Conservation (phyloP, 73 alveolate species). For the Effrenium voratum region DNA sequence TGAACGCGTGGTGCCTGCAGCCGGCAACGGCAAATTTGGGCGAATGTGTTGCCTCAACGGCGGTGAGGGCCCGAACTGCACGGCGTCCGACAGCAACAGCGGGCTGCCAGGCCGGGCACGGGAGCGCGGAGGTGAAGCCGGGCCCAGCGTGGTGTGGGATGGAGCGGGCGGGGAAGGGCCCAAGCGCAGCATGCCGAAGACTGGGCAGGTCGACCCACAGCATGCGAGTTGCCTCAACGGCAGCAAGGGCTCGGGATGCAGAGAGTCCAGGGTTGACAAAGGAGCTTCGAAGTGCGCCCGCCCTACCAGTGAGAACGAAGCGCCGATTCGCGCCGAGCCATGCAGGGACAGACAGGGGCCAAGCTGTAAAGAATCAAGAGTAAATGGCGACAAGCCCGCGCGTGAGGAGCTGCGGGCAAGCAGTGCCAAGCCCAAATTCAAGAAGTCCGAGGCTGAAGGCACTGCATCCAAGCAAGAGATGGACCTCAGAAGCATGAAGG, state of each 20-base stretch:
- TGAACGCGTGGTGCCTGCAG: background rate
- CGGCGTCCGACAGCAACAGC: background rate
- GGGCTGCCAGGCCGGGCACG: background rate
- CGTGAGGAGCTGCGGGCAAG: background rate
- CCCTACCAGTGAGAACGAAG: background rate
- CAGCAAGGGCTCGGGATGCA: background rate
- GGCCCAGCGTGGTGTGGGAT: background rate
- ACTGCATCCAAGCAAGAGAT: background rate
- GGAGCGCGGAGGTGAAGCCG: background rate
- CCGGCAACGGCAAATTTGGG: too few species aligned
- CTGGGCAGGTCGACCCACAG: background rate
- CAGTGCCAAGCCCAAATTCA: background rate
- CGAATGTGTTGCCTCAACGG: background rate
- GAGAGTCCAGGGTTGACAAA: background rate
- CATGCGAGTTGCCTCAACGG: background rate
- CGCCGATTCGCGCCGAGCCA: background rate
- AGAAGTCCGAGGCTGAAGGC: background rate
- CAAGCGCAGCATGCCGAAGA: background rate
- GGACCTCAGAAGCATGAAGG: background rate
- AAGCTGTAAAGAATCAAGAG: slow-evolving; percentile 2
- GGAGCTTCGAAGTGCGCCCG: background rate
- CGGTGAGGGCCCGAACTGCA: background rate
- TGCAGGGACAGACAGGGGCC: slow-evolving; percentile 10
- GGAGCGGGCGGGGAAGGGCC: background rate
- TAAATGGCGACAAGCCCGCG: background rate